phyloP scores from a whole-genome alignment of 2,329 filamentous ascomycete genomes.

The Aspergillus flavus region DNA sequence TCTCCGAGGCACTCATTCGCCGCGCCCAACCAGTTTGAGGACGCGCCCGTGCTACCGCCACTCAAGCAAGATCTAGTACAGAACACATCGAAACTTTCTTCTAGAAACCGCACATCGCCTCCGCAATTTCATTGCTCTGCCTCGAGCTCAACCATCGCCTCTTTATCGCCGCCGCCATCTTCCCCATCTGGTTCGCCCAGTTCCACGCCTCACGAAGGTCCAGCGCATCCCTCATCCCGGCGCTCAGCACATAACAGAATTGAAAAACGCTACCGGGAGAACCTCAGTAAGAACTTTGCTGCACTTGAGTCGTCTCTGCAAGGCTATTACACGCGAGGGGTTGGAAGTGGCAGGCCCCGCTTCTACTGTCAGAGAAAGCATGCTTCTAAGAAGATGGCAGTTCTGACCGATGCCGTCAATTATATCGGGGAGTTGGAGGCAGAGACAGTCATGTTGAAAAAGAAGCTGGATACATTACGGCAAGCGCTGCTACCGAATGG shows the following conservation, averaged over 20 bases:
- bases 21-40: neutral
- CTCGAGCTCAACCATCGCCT: neutral
- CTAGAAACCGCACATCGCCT: neutral
- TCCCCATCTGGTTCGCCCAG: neutral
- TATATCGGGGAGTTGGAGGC: conserved; percentile 8
- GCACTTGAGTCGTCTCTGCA: neutral
- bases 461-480: conserved; percentile 4
- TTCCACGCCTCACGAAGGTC: neutral
- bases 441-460: conserved; percentile 4
- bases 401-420: conserved; percentile 2
- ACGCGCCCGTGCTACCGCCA: neutral
- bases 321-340: neutral
- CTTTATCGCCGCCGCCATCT: neutral
- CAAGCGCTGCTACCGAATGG: conserved; percentile 6
- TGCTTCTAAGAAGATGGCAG: conserved; percentile 9
- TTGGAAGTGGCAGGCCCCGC: neutral
- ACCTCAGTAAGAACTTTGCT: conserved; percentile 9
- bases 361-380: conserved; percentile 3
- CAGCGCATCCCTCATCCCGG: neutral
- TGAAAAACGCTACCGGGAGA: conserved; percentile 10
- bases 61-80: neutral
- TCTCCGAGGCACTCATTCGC: neutral
- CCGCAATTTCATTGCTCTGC: neutral
- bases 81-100: neutral
- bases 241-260: conserved; percentile 9